Evolutionary conservation across 352 stramenopile species (phyloP).

Genomic region (Phytophthora brassicae): DNA sequence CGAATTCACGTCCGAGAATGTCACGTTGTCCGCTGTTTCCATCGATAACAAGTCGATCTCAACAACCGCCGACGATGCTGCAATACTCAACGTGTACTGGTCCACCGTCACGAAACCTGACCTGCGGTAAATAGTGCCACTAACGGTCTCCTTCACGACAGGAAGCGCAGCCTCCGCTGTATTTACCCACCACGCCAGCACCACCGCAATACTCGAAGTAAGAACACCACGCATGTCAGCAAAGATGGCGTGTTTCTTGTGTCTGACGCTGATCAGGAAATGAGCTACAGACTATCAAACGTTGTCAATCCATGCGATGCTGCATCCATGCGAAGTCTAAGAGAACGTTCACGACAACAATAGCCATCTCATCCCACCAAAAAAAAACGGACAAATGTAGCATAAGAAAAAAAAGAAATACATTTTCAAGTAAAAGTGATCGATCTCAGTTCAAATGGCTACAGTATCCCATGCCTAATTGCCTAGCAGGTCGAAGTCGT

Average conservation of each 20-base stretch:
- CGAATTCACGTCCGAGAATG: conserved; percentile 54
- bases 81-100: conserved; percentile 55
- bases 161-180: conserved; percentile 18
- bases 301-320: background rate
- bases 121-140: conserved; percentile 59
- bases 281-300: conserved; percentile 6
- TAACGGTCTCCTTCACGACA: conserved; percentile 47
- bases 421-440: conserved; percentile 17
- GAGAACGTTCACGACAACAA: conserved; percentile 1
- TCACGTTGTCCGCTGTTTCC: conserved; percentile 47
- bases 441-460: conserved; percentile 3
- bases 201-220: conserved; percentile 8
- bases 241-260: background rate
- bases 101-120: conserved; percentile 56
- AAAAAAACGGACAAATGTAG: background rate
- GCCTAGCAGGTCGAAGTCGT: conserved; percentile 99
- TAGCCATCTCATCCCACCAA: conserved; percentile 11
- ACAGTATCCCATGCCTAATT: conserved; percentile 65
- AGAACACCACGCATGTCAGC: conserved; percentile 22
- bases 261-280: background rate
- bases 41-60: conserved; percentile 72
- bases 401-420: conserved; percentile 17
- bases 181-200: conserved; percentile 15
- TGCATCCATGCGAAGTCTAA: background rate
- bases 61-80: conserved; percentile 40